Conservation (phyloP, 2,329 filamentous ascomycete species). For the Fusarium hostae region DNA sequence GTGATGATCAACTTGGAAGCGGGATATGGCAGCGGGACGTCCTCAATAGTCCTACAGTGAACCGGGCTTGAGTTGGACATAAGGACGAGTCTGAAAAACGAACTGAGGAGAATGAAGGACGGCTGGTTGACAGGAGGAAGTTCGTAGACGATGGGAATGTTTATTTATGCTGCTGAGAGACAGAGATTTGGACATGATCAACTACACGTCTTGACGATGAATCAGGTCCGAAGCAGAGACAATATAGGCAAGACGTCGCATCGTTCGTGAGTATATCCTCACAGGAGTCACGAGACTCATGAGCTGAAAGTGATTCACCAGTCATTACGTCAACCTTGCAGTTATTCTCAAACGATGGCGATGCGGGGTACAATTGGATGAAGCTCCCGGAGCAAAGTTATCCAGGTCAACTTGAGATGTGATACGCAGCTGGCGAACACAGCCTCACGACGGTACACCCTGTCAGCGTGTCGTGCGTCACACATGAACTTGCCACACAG, state of each 20-base stretch:
- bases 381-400: neutral
- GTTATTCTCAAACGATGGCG: neutral
- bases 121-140: neutral
- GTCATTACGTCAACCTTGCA: slow-evolving; percentile 18
- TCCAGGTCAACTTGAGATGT: slow-evolving; percentile 10
- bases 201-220: slow-evolving; percentile 8
- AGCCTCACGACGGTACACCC: slow-evolving; percentile 1
- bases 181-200: slow-evolving; percentile 10
- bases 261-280: slow-evolving; percentile 15
- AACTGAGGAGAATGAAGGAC: neutral
- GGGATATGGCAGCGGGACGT: slow-evolving; percentile 54
- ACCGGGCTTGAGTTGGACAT: slow-evolving; percentile 38
- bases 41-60: slow-evolving; percentile 43
- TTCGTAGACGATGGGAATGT: neutral
- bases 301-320: slow-evolving; percentile 28
- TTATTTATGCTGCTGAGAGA: slow-evolving; percentile 5
- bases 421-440: slow-evolving; percentile 9
- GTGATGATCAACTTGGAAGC: slow-evolving; percentile 59
- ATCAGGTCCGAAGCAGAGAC: slow-evolving; percentile 11
- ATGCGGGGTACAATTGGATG: slow-evolving; percentile 6
- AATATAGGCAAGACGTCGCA: neutral
- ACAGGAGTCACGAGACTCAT: neutral
- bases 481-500: slow-evolving; percentile 14
- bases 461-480: slow-evolving; percentile 19
- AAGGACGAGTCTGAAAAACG: slow-evolving; percentile 11